Base-by-base conservation (phyloP, 2,329 filamentous ascomycete species). In the Dactylellina parvicollis region DNA sequence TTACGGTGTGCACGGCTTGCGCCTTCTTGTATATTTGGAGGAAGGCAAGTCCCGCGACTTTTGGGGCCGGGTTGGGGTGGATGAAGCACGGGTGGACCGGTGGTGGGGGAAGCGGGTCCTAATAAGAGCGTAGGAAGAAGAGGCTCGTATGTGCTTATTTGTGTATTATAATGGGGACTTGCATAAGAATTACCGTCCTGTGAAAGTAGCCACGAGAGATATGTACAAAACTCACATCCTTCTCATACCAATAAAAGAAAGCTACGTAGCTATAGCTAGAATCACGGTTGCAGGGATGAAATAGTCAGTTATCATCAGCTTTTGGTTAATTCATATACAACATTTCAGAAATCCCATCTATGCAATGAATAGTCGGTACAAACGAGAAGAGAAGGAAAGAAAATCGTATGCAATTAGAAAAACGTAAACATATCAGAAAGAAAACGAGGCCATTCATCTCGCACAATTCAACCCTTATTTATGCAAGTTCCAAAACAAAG, bases 1-100 rank as follows among this genome's bases (percentile, higher is more conserved):
- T 88, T 36, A 74, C 70, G 30, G 62, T 55, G 10, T 74, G 70
- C 16, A 74, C 70, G 22, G 70, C 70, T 30, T 74, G 70, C 38
- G 70, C 70, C 3, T 69, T 74, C 38, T 32, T 74, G 56, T 74
- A 67, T 64, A 74, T 74, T 8, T 74, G 70, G 70, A 24, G 57
- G 47, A 74, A 74, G 8, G 70, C 69, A n/a, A 73, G 69, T 49
- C 69, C 69, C 4, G 54, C 69, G 24, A 73, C 69, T 20, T 73
- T 73, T 61, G 69, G 69, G 2, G 69, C 50, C 0, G 73, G 42
- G 75, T 76, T 40, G 72, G 76, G 42, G 44, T 67, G 56, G 74
- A 75, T 55, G 75, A 75, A 18, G 32, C 67, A 52, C 56, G 75
- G 7, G 60, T 71, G 40, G 73, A 57, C 5, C 70, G 62, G 22